Evolutionary conservation across 1,284 basidiomycete species (phyloP).

Genomic region (Boletus mariae): DNA sequence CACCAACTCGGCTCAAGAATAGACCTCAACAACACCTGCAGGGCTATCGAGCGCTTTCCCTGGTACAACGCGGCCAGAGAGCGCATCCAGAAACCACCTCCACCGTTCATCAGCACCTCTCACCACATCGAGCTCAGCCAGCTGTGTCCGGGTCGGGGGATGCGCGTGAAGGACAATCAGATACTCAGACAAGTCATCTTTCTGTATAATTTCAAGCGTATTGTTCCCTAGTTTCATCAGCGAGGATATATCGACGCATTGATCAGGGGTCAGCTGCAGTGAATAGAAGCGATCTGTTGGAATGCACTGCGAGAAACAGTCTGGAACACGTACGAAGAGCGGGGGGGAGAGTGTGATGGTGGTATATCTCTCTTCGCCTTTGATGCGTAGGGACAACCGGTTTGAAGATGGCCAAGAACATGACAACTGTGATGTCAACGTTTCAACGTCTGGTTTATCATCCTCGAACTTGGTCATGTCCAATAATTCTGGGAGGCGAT

Average conservation of each 20-base stretch:
- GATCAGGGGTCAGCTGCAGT: constrained; percentile 26
- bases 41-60: not conserved
- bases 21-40: not conserved
- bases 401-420: constrained; percentile 29
- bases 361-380: constrained; percentile 5
- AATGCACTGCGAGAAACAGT: not conserved
- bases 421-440: constrained; percentile 6
- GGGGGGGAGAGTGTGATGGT: constrained; percentile 26
- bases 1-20: not conserved
- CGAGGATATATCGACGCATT: constrained; percentile 28
- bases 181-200: constrained; percentile 29
- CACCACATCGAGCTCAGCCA: constrained; percentile 17
- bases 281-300: not conserved
- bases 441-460: constrained; percentile 5
- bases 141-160: constrained; percentile 24
- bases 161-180: constrained; percentile 30
- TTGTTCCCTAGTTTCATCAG: constrained; percentile 24
- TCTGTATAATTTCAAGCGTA: constrained; percentile 21
- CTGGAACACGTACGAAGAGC: constrained; percentile 20
- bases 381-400: constrained; percentile 18
- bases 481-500: constrained; percentile 21
- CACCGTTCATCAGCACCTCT: constrained; percentile 18
- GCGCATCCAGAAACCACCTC: constrained; percentile 14
- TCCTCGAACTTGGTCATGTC: constrained; percentile 1
- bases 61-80: constrained; percentile 11